Evolutionary conservation across 2,329 filamentous ascomycete genomes (phyloP), one percentile per base, ranked within the genome.

Genomic region (Pezicula carpinea): DNA sequence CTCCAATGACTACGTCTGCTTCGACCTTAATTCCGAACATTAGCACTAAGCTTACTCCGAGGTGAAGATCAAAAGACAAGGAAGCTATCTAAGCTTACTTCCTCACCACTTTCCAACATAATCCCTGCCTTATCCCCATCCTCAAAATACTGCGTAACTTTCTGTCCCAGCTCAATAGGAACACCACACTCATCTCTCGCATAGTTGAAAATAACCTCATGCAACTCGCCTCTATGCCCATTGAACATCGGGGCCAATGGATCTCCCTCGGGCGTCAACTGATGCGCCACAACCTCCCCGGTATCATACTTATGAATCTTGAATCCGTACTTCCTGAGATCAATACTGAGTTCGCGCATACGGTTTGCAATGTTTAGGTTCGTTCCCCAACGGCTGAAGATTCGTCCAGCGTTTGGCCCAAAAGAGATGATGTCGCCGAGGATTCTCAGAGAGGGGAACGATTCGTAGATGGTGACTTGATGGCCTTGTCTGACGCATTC

Each of bases 401-500:
- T 79, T 18, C 75, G 72, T 13, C 76, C 73, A 8, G 72, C 72
- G 56, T 82, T 82, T 17, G 76, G 71, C 1, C 75, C 77, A 55
- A 79, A 80, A 31, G 69, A 73, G 51, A 76, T 74, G 50, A 75
- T 73, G 52, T 75, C 72, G 6, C 73, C 73, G 2, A 74, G 64
- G 3, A 67, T 63, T 48, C 69, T 67, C 34, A 73, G 65, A 47
- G 65, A 65, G 0, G 68, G 60, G 47, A 73, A 68, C 22, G 70
- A 74, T 47, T 77, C 75, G 18, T 77, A 65, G 33, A 77, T 66
- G 3, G 63, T 62, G 50, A 66, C 77, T 7, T 65, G 69, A 57
- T 82, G 79, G 8, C 79, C 79, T 62, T 82, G 78, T 15, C 76
- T 72, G 35, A 73, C 64, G 55, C 76, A 80, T 66, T 82, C 79